Percentiles rank a stretch among this genome's conserved stretches.
Evolutionary conservation across 148 eudicot genomes (phyloP).

Genomic region (Spergularia marina): DNA sequence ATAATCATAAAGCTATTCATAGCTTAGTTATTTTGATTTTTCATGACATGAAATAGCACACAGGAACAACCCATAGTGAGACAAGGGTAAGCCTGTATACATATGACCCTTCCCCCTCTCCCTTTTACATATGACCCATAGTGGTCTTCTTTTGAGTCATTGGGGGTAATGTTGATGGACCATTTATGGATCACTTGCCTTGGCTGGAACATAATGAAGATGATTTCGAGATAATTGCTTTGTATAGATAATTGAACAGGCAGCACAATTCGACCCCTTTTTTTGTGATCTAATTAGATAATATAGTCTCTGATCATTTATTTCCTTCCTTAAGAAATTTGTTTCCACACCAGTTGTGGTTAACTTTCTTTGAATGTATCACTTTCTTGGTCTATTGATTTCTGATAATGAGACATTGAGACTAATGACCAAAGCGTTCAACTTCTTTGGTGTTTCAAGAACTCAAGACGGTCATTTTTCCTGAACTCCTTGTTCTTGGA

Average conservation of each 20-base stretch:
- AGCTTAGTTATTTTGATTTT: not conserved
- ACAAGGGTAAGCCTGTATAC: not conserved
- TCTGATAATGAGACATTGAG: not conserved
- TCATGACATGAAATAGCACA: not conserved
- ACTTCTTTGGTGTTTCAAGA: too few relatives aligned
- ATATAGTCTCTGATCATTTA: too few relatives aligned
- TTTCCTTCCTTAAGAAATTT: not conserved
- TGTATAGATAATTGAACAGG: not conserved
- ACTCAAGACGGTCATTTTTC: too few relatives aligned
- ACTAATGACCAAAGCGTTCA: too few relatives aligned
- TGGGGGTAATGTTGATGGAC: not conserved
- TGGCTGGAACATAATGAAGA: not conserved
- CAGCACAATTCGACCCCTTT: too few relatives aligned
- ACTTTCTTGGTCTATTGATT: not conserved
- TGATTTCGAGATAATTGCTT: not conserved
- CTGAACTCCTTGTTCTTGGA: not conserved
- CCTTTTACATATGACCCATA: not conserved
- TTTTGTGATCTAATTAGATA: too few relatives aligned
- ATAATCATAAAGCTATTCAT: not conserved
- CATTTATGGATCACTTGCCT: too few relatives aligned
- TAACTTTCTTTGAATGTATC: conserved; percentile 10
- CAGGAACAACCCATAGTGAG: not conserved
- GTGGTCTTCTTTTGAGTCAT: not conserved
- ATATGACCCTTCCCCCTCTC: not conserved
- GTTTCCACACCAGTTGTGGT: not conserved